Evolutionary conservation across 2,329 filamentous ascomycete species (phyloP).

Genomic region (Cordyceps farinosa): DNA sequence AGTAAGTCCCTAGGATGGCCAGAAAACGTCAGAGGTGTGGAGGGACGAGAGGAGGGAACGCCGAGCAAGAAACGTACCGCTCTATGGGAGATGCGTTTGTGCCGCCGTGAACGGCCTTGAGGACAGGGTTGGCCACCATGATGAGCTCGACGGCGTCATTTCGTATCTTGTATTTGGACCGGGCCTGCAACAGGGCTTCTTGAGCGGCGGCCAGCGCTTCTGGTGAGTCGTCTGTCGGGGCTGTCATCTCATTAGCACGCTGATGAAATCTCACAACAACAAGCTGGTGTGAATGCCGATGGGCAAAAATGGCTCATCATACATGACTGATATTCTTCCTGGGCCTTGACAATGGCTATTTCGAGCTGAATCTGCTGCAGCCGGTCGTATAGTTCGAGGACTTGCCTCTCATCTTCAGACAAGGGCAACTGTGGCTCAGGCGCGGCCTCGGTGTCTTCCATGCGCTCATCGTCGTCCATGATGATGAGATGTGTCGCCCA

Average conservation of each 20-base stretch:
- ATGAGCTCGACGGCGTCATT: constrained; percentile 67
- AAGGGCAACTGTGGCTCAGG: constrained; percentile 45
- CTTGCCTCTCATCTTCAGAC: constrained; percentile 61
- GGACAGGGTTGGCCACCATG: constrained; percentile 67
- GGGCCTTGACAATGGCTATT: constrained; percentile 60
- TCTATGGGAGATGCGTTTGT: constrained; percentile 63
- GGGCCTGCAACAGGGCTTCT: constrained; percentile 64
- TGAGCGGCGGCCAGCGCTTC: constrained; percentile 57
- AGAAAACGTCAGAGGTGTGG: background rate
- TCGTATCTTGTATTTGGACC: constrained; percentile 65
- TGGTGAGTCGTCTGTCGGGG: constrained; percentile 37
- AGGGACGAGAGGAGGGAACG: too few relatives aligned
- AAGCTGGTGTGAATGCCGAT: too few relatives aligned
- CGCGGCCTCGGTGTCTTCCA: constrained; percentile 33
- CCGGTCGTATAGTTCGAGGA: constrained; percentile 67
- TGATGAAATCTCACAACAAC: background rate
- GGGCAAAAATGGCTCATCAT: constrained; percentile 10
- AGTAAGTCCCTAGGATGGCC: constrained; percentile 56
- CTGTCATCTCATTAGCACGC: constrained; percentile 17
- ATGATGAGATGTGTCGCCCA: background rate
- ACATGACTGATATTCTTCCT: constrained; percentile 38
- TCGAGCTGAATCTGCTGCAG: constrained; percentile 70
- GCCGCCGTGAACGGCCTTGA: constrained; percentile 72
- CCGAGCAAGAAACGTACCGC: constrained; percentile 48
- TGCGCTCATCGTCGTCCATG: constrained; percentile 28